Conservation (phyloP, 2,329 filamentous ascomycete genomes). For the Fusarium transvaalense region DNA sequence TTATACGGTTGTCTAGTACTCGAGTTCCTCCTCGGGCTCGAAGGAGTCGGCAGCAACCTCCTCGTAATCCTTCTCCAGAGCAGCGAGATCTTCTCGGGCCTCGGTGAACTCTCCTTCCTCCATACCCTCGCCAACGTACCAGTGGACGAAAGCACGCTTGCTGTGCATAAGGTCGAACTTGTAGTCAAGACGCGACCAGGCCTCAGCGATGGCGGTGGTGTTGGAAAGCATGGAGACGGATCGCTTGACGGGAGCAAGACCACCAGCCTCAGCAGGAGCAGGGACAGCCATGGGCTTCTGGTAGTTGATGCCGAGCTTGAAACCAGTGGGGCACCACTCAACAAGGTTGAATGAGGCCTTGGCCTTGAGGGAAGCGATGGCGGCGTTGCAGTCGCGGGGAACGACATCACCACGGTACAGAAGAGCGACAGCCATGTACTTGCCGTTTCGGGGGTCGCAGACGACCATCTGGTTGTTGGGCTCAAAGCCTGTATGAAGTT, state of each 20-base stretch:
- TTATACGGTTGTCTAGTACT: constrained; percentile 74
- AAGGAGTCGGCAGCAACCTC: constrained; percentile 82
- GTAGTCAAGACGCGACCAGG: constrained; percentile 78
- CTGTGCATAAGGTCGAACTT: constrained; percentile 85
- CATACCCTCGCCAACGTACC: constrained; percentile 91
- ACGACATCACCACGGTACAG: constrained; percentile 80
- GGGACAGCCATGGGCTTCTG: constrained; percentile 74
- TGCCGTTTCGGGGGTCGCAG: constrained; percentile 79
- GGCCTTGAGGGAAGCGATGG: constrained; percentile 76
- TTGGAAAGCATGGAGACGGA: constrained; percentile 80
- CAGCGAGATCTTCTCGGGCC: constrained; percentile 86
- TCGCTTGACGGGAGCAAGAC: constrained; percentile 72
- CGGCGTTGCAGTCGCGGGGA: constrained; percentile 75
- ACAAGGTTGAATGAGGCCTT: constrained; percentile 80
- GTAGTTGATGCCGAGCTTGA: constrained; percentile 83
- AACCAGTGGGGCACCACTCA: constrained; percentile 81
- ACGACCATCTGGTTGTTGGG: constrained; percentile 85
- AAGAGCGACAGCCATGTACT: constrained; percentile 81
- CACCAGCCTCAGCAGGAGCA: constrained; percentile 65
- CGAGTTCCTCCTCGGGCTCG: constrained; percentile 72
- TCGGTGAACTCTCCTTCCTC: constrained; percentile 92
- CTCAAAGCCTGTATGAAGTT: constrained; percentile 70
- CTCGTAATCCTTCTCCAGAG: constrained; percentile 88
- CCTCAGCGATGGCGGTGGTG: constrained; percentile 79
- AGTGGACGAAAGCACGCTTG: constrained; percentile 82